phyloP scores from a whole-genome alignment of 164 flowering plant species.

The Magnolia kwangsiensis region DNA sequence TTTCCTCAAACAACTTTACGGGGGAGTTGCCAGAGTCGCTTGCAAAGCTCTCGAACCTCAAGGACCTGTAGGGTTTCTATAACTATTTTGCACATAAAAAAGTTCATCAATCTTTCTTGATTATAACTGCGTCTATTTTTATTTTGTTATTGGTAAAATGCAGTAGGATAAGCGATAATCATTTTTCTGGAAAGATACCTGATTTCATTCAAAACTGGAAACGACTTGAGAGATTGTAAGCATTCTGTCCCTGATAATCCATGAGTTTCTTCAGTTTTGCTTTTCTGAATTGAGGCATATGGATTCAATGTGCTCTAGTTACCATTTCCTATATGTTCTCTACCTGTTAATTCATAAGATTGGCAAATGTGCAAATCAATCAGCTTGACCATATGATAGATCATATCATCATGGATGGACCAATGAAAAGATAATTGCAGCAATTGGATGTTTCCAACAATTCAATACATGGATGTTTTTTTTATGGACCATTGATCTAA shows the following conservation, averaged over 20 bases:
- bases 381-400: too few species aligned
- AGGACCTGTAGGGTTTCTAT: constrained; percentile 15
- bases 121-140: background rate
- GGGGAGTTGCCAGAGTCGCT: constrained; percentile 23
- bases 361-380: too few species aligned
- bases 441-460: too few species aligned
- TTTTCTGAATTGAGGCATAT: background rate
- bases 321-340: background rate
- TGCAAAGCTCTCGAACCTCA: constrained; percentile 17
- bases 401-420: too few species aligned
- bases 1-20: constrained; percentile 24
- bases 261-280: background rate
- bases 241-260: background rate
- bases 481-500: too few species aligned
- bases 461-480: too few species aligned
- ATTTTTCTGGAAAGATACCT: constrained; percentile 39
- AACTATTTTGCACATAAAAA: background rate
- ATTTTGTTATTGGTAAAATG: background rate
- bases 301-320: background rate
- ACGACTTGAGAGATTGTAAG: constrained; percentile 31
- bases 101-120: background rate
- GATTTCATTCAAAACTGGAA: constrained; percentile 27
- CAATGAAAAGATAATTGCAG: too few species aligned
- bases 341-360: background rate
- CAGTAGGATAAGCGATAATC: constrained; percentile 37